Conservation (phyloP, 2,329 filamentous ascomycete genomes). For the Grosmannia penicillata region DNA sequence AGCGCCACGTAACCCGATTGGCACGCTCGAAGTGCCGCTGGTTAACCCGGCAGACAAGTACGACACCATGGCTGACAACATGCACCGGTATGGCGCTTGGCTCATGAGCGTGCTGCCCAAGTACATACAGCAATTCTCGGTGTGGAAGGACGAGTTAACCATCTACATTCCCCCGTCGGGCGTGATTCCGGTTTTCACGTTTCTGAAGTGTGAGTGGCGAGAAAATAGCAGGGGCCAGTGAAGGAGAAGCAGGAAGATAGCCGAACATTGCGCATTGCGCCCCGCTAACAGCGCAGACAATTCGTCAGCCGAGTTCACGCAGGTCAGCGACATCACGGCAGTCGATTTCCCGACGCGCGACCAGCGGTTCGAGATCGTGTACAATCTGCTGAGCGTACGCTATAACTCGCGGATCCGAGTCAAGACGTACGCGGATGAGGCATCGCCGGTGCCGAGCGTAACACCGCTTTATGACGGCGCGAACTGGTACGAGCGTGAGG, state of each 20-base stretch:
- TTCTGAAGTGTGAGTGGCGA: constrained; percentile 56
- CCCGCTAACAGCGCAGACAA: constrained; percentile 47
- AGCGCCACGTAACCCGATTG: constrained; percentile 40
- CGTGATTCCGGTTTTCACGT: constrained; percentile 80
- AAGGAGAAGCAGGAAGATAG: neutral
- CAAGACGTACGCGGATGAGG: constrained; percentile 97
- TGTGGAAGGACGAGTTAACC: constrained; percentile 98
- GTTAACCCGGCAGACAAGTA: constrained; percentile 92
- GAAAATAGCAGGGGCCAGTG: neutral
- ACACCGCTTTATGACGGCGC: constrained; percentile 81
- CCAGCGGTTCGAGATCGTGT: constrained; percentile 94
- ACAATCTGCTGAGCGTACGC: constrained; percentile 89
- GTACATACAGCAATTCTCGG: constrained; percentile 97
- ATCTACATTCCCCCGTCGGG: constrained; percentile 83
- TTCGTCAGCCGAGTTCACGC: constrained; percentile 92
- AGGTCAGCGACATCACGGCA: constrained; percentile 81
- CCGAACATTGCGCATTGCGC: neutral
- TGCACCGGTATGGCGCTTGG: constrained; percentile 94
- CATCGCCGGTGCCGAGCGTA: constrained; percentile 80
- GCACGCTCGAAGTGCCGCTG: constrained; percentile 59
- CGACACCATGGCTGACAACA: constrained; percentile 66
- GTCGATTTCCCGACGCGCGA: constrained; percentile 93
- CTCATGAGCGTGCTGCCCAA: constrained; percentile 93
- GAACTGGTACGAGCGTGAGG: constrained; percentile 97
- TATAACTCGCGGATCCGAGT: constrained; percentile 95